These are phyloP conservation scores for Kwoniella sp. DNA, from an alignment of 768 basidiomycete genomes.

Conservation along the genomic window DNA sequence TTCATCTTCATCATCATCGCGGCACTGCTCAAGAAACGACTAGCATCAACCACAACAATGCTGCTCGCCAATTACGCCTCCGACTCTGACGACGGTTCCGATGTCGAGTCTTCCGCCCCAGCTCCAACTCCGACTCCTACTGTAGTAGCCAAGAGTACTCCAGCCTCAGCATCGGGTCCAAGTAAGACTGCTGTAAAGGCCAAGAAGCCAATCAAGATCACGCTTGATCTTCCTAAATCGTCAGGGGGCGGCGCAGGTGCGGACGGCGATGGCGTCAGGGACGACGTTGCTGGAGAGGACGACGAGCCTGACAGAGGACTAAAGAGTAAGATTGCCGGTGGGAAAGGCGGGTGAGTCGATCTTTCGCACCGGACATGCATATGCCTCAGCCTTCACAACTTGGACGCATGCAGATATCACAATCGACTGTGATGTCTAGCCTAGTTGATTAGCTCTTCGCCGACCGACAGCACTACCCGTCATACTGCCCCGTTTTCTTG, in stretches of 20 bases:
- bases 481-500: too few species aligned
- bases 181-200: slow-evolving; percentile 27
- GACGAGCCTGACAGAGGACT: slow-evolving; percentile 16
- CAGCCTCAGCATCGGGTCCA: slow-evolving; percentile 7
- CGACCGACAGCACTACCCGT: too few species aligned
- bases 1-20: too few species aligned
- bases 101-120: slow-evolving; percentile 15
- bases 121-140: slow-evolving; percentile 4
- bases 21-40: too few species aligned
- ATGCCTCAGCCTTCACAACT: too few species aligned
- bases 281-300: slow-evolving; percentile 16
- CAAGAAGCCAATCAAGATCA: slow-evolving; percentile 45
- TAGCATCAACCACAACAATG: slow-evolving; percentile 28
- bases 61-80: slow-evolving; percentile 49
- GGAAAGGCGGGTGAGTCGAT: slow-evolving; percentile 40
- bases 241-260: neutral
- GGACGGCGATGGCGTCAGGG: slow-evolving; percentile 1
- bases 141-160: neutral
- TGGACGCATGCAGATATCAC: too few species aligned
- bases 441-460: too few species aligned
- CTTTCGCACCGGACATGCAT: too few species aligned
- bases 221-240: slow-evolving; percentile 44
- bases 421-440: too few species aligned
- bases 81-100: slow-evolving; percentile 43
- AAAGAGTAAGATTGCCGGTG: slow-evolving; percentile 35